Evolutionary conservation across 1,284 basidiomycete species (phyloP), one percentile per base, ranked within the genome.

Genomic region (Tilletia indica): DNA sequence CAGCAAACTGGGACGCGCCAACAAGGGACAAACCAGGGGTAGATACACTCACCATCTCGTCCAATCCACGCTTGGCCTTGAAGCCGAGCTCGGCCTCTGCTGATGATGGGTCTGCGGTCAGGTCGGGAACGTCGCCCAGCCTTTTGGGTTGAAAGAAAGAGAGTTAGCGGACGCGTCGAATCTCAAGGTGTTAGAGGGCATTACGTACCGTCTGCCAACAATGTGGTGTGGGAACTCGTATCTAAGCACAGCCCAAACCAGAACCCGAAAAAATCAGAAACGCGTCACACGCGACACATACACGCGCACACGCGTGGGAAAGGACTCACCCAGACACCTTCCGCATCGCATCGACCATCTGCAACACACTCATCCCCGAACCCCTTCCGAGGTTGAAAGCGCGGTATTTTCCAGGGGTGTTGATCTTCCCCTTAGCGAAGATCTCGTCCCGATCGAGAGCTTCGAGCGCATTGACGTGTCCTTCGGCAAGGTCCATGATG

Each of bases 371-470:
- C 89, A 94, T 90, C 54, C 96, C 97, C 72, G 89, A 88, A 54
- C 97, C 97, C 83, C 92, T 93, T 66, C 97, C 97, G 47, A 99
- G 90, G 86, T 99, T 99, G 88, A 95, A 99, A 14, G 93, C 93
- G 85, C 95, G 93, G 88, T 88, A 97, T 77, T 87, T 86, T 72
- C 91, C 82, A 34, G 84, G 78, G 19, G 84, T 81, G 56, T 83
- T 83, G 56, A 64, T 72, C 70, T 80, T 79, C 69, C 34, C 76
- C 14, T 72, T 67, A 47, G 73, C 76, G 72, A 88, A 86, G 71
- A 86, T 88, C 5, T 90, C 89, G 63, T 89, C 87, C 1, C 88
- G 86, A n/a, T 87, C 87, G 39, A 96, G 88, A 21, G 93, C 94
- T 71, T 96, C 92, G 58, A 99, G 88, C 0, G 97, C 93, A 72